Evolutionary conservation across 2,329 filamentous ascomycete genomes (phyloP), one percentile per base, ranked within the genome.

Genomic region (Xylariomycetidae sp.): DNA sequence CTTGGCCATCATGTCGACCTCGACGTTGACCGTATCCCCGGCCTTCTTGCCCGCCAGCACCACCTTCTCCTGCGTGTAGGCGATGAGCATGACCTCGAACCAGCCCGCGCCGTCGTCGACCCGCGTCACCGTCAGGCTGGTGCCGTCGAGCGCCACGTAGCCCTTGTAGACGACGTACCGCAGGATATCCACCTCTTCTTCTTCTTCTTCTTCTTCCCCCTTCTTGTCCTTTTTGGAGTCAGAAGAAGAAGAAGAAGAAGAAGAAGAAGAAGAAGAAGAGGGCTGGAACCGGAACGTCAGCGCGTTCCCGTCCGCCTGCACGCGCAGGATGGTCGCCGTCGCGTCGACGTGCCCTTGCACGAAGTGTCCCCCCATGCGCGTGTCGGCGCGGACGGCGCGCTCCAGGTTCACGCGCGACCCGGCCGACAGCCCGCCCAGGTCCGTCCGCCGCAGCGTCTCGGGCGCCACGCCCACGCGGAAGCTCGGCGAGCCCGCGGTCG

Each of bases 281-380:
- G 90, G 89, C 58, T 74, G 69, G 60, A 98, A 80, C 23, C 90
- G 77, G 60, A 97, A 85, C 1, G 87, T 94, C 41, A 94, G 62
- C 6, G 92, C 87, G 63, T 97, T 95, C 37, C 90, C 88, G 61
- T 98, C 92, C 3, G 82, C 80, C 13, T 74, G 80, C 22, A 85
- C 75, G 27, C 76, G 74, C 25, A 82, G 56, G 40, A 98, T 85
- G 27, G 74, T 76, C 0, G 90, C 92, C 25, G 83, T 80, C 9
- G 88, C 90, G 62, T 98, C 94, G 40, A 98, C 90, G 61, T 98
- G 92, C 25, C 92, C 92, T 65, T 98, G 94, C 19, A 97, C 90
- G 53, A 97, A 95, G 66, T 98, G 92, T 1, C 92, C 92, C 29
- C 94, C 92, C 88, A 98, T 97, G 35, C 92, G 86, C 28, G 90